Conservation (phyloP, 805 yeast species). For the Metschnikowia gelsemii region DNA sequence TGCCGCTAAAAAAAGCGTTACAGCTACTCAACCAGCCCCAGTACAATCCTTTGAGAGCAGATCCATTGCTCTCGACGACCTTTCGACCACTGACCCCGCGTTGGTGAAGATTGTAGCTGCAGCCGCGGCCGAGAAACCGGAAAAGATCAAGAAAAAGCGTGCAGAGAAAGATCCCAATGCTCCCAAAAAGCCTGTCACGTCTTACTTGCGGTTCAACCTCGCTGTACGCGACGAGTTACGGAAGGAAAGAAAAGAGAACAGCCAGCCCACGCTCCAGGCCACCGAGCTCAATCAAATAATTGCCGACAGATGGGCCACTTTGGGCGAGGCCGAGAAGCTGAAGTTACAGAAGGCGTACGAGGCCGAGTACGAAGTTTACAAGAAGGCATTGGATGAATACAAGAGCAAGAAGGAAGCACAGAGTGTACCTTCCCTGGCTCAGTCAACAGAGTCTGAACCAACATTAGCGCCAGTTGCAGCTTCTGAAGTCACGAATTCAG, state of each 20-base stretch:
- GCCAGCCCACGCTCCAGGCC: constrained; percentile 64
- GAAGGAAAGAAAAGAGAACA: constrained; percentile 58
- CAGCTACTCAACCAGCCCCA: too few relatives aligned
- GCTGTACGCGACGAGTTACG: constrained; percentile 69
- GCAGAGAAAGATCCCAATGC: constrained; percentile 79
- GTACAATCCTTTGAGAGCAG: too few relatives aligned
- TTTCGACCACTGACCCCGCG: constrained; percentile 11
- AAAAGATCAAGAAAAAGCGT: constrained; percentile 47
- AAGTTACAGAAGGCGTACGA: constrained; percentile 64
- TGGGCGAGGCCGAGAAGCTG: constrained; percentile 67
- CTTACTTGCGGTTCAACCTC: constrained; percentile 75
- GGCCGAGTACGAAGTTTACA: constrained; percentile 40
- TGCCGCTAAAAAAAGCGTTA: too few relatives aligned
- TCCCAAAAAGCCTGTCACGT: constrained; percentile 91
- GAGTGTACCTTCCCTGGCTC: constrained; percentile 3
- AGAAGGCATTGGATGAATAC: constrained; percentile 36
- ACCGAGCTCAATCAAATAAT: constrained; percentile 78
- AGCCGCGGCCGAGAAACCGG: constrained; percentile 6
- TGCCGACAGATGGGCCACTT: constrained; percentile 73
- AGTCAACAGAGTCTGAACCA: not conserved
- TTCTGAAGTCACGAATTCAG: not conserved
- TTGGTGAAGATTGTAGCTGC: constrained; percentile 6
- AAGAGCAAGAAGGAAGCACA: constrained; percentile 27
- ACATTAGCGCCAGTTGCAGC: not conserved
- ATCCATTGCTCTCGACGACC: constrained; percentile 2